Evolutionary conservation across 805 yeast genomes (phyloP), one percentile per base, ranked within the genome.

Genomic region (Lipomyces yamanashiensis): DNA sequence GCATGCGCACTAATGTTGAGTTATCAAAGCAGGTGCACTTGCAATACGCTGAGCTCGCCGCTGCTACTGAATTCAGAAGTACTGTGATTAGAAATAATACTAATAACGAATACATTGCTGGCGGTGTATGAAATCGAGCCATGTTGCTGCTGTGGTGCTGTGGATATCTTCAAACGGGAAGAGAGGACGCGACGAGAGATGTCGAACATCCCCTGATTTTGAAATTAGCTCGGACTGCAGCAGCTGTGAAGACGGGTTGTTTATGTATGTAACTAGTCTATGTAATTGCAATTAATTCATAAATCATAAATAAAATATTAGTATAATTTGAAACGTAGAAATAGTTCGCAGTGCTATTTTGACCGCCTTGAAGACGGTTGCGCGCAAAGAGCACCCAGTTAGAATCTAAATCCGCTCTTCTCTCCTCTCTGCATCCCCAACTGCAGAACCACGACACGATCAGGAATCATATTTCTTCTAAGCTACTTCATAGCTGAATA

Each of bases 11-110:
- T 39, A 67, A 49, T 19, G 63, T 59, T 28, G 70, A 67, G 36
- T 66, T 66, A 13, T 63, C 10, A 51, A 61, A 59, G 33, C 70
- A 67, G 17, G 70, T 66, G 44, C 70, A 67, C 41, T 58, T 59
- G 64, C 70, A 67, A 48, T 36, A 67, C 44, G 68, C 58, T 7
- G 60, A 39, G 13, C 51, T 59, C 34, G 62, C 41, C n/a, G 50
- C 23, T 36, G 13, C 28, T 12, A 37, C 19, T 17, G 41, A 33
- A 15, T 21, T 41, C 8, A 50, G 13, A 5, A 50, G 40, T 19
- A 43, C 13, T 33, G 17, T n/a, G 41, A 48, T n/a, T 1, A 59
- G 37, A 8, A 50, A 6, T 3, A 41, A 41, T 3, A 33, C 40
- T 28, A 44, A 12, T 15, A 37, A 12, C 7, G 43, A 39, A 28